Evolutionary conservation across 2,329 filamentous ascomycete species (phyloP).

Genomic region (Tympanopsis confertula): DNA sequence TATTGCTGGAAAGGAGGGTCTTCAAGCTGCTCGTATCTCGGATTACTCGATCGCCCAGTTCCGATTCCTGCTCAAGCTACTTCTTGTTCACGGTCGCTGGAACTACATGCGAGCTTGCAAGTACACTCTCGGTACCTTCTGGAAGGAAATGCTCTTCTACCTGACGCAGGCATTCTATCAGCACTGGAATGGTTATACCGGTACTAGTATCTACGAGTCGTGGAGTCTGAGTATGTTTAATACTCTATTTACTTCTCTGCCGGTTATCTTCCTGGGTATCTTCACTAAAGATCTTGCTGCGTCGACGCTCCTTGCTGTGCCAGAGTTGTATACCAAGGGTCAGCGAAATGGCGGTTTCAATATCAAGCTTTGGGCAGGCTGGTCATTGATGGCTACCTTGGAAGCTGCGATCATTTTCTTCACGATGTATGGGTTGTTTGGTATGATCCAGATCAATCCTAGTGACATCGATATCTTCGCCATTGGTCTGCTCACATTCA

Average conservation of each 20-base stretch:
- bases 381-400: slow-evolving; percentile 65
- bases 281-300: slow-evolving; percentile 72
- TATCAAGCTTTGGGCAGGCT: slow-evolving; percentile 64
- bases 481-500: slow-evolving; percentile 62
- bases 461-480: slow-evolving; percentile 59
- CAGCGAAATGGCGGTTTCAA: slow-evolving; percentile 72
- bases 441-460: slow-evolving; percentile 42
- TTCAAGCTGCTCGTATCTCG: slow-evolving; percentile 73
- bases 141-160: slow-evolving; percentile 74
- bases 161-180: slow-evolving; percentile 73
- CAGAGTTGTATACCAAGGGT: slow-evolving; percentile 74
- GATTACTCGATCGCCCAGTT: slow-evolving; percentile 86
- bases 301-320: slow-evolving; percentile 66
- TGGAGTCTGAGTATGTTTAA: slow-evolving; percentile 80
- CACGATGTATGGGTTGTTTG: slow-evolving; percentile 54
- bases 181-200: slow-evolving; percentile 71
- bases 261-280: slow-evolving; percentile 73
- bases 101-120: slow-evolving; percentile 76
- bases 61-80: slow-evolving; percentile 65
- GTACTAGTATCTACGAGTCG: slow-evolving; percentile 73
- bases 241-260: slow-evolving; percentile 72
- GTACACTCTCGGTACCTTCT: slow-evolving; percentile 78
- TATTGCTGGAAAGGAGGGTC: slow-evolving; percentile 75
- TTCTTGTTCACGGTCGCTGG: slow-evolving; percentile 75
- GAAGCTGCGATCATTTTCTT: slow-evolving; percentile 72